Conservation (phyloP, 2,329 filamentous ascomycete genomes). For the Emmonsia crescens region DNA sequence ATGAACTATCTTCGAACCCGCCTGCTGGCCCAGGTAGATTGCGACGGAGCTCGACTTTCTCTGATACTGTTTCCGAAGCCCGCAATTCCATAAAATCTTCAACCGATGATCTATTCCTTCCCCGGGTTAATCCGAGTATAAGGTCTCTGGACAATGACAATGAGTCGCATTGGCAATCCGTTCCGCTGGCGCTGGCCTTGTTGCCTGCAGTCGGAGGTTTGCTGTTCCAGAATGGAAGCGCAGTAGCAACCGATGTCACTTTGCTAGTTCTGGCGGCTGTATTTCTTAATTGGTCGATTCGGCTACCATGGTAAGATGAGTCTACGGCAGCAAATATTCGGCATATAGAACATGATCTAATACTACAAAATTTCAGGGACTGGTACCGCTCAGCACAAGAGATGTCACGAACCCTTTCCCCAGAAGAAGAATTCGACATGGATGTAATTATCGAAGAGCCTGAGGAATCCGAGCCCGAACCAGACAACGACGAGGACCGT, state of each 20-base stretch:
- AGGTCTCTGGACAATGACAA: conserved; percentile 35
- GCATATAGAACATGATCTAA: conserved; percentile 3
- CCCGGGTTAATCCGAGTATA: conserved; percentile 34
- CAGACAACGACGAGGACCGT: conserved; percentile 13
- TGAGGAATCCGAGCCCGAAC: conserved; percentile 21
- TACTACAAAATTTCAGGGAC: conserved; percentile 38
- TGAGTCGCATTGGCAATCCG: conserved; percentile 61
- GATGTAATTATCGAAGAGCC: conserved; percentile 22
- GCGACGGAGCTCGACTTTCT: conserved; percentile 67
- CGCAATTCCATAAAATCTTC: conserved; percentile 53
- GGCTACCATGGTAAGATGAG: conserved; percentile 65
- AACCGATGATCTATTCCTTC: conserved; percentile 57
- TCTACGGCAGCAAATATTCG: neutral
- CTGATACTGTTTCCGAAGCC: conserved; percentile 61
- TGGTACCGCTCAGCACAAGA: conserved; percentile 66
- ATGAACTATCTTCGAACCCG: conserved; percentile 17
- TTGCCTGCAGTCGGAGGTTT: conserved; percentile 77
- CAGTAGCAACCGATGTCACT: conserved; percentile 74
- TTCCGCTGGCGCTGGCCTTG: conserved; percentile 74
- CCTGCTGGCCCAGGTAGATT: conserved; percentile 28
- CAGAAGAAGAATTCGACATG: conserved; percentile 13
- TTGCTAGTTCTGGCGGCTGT: conserved; percentile 68
- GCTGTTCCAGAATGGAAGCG: conserved; percentile 73
- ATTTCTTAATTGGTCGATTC: conserved; percentile 86
- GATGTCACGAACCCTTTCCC: conserved; percentile 34